These are phyloP conservation scores for Zalerion maritima DNA, from an alignment of 495 filamentous ascomycete species.

Conservation along the genomic window DNA sequence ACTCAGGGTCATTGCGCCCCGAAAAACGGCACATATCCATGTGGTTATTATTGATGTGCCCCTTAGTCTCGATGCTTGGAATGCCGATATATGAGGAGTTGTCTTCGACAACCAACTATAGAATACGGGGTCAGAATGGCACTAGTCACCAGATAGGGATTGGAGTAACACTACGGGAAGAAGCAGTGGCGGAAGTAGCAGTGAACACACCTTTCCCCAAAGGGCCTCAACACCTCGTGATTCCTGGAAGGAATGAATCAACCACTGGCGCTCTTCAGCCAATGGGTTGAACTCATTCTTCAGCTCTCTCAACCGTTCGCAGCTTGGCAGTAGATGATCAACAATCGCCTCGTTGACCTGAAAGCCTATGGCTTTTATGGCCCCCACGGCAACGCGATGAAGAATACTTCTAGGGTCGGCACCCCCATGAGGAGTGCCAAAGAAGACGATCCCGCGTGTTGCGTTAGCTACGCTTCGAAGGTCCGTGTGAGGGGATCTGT, in stretches of 20 bases:
- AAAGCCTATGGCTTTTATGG: conserved; percentile 5
- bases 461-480: conserved; percentile 14
- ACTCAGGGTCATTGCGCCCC: conserved; percentile 10
- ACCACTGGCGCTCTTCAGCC: conserved; percentile 7
- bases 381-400: conserved; percentile 5
- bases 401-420: conserved; percentile 7
- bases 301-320: conserved; percentile 10
- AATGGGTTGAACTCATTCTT: conserved; percentile 10
- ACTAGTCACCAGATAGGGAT: too few relatives aligned
- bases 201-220: conserved; percentile 4
- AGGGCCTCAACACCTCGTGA: conserved; percentile 7
- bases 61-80: conserved; percentile 8
- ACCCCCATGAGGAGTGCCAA: conserved; percentile 23
- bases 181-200: not conserved
- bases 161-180: not conserved
- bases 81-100: conserved; percentile 10
- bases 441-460: conserved; percentile 23
- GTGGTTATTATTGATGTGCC: conserved; percentile 9
- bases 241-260: conserved; percentile 14
- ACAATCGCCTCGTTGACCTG: conserved; percentile 9
- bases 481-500: conserved; percentile 1
- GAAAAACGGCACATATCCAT: conserved; percentile 14
- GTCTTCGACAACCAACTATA: conserved; percentile 13
- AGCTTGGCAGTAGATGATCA: conserved; percentile 7
- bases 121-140: too few relatives aligned